These are phyloP conservation scores for Amanita phalloides DNA, from an alignment of 768 basidiomycete genomes.

Conservation along the genomic window DNA sequence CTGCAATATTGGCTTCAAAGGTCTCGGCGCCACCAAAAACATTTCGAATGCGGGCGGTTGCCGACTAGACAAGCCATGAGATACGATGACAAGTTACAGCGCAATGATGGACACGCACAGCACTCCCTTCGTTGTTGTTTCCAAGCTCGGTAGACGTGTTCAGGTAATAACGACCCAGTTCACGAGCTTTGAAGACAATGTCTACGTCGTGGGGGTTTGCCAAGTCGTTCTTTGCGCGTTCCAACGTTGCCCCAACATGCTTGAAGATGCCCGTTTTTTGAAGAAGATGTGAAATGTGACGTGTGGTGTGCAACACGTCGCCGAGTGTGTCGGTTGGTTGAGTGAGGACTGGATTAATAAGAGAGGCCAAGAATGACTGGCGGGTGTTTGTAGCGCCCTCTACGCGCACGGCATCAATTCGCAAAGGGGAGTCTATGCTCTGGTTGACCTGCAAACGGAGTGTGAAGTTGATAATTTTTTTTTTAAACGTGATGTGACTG, in stretches of 20 bases:
- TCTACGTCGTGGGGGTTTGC: slow-evolving; percentile 60
- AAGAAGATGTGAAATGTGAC: slow-evolving; percentile 55
- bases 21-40: slow-evolving; percentile 88
- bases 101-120: slow-evolving; percentile 41
- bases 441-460: slow-evolving; percentile 40
- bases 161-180: slow-evolving; percentile 65
- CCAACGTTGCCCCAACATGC: slow-evolving; percentile 51
- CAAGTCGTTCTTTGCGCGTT: slow-evolving; percentile 40
- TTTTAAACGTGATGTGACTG: slow-evolving; percentile 12
- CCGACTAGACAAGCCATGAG: slow-evolving; percentile 33
- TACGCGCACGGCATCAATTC: slow-evolving; percentile 70
- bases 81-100: background rate
- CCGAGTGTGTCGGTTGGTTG: slow-evolving; percentile 34
- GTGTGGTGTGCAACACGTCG: slow-evolving; percentile 59
- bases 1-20: slow-evolving; percentile 70
- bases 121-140: slow-evolving; percentile 83
- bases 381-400: slow-evolving; percentile 71
- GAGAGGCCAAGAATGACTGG: slow-evolving; percentile 66
- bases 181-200: slow-evolving; percentile 66
- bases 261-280: slow-evolving; percentile 71
- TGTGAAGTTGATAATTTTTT: background rate
- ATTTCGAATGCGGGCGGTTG: slow-evolving; percentile 76
- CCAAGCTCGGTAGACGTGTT: slow-evolving; percentile 88
- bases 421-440: slow-evolving; percentile 56
- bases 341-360: slow-evolving; percentile 55